Conservation (phyloP, 2,329 filamentous ascomycete genomes). For the Cucurbitaria berberidis region DNA sequence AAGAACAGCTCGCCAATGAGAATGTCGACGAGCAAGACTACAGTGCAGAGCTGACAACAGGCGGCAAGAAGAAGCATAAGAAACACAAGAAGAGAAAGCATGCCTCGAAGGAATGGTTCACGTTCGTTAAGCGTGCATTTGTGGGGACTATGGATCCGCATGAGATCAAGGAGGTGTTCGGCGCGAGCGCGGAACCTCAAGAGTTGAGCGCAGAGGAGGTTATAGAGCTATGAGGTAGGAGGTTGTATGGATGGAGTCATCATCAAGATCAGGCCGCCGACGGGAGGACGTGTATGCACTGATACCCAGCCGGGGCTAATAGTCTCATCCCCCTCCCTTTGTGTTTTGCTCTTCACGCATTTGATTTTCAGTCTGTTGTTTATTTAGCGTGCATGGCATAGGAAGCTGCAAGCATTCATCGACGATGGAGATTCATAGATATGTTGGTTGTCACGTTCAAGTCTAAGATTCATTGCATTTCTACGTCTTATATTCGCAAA, state of each 20-base stretch:
- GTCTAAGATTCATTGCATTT: too few species aligned
- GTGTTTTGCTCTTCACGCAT: neutral
- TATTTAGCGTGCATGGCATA: too few species aligned
- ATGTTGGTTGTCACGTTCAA: too few species aligned
- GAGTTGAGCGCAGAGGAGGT: neutral
- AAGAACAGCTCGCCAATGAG: slow-evolving; percentile 8
- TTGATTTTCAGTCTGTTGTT: too few species aligned
- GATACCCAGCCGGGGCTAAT: too few species aligned
- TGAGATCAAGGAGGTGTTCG: slow-evolving; percentile 61
- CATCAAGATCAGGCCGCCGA: too few species aligned
- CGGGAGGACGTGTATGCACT: too few species aligned
- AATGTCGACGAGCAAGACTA: slow-evolving; percentile 28
- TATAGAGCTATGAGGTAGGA: neutral
- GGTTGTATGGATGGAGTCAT: neutral
- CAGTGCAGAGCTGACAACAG: slow-evolving; percentile 24
- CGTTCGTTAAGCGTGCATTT: slow-evolving; percentile 80
- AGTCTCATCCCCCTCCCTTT: too few species aligned
- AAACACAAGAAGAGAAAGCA: slow-evolving; percentile 58
- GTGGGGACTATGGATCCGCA: slow-evolving; percentile 72
- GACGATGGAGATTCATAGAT: too few species aligned
- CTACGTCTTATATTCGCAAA: too few species aligned
- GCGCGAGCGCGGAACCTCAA: neutral
- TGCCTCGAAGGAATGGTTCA: slow-evolving; percentile 73
- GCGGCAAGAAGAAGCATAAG: slow-evolving; percentile 56
- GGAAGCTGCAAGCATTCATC: too few species aligned